phyloP scores from a whole-genome alignment of 352 stramenopile genomes.

The Pythium periplocum region DNA sequence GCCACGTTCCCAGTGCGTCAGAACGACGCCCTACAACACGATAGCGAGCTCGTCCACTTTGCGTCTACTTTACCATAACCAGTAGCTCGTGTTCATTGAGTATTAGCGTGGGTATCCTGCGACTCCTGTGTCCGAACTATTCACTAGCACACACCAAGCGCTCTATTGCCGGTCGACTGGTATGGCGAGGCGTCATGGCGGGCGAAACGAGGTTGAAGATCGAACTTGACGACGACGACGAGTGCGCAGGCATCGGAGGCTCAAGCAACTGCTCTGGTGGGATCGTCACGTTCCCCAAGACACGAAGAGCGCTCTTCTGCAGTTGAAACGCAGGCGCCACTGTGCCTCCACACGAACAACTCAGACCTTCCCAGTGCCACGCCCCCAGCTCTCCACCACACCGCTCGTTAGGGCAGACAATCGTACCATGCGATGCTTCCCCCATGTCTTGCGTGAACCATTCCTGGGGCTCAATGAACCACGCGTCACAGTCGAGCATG shows the following conservation, averaged over 20 bases:
- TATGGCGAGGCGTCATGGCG: no score
- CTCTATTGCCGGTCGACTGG: no score
- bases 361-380: slow-evolving; percentile 9
- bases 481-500: slow-evolving; percentile 2
- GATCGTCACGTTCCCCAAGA: slow-evolving; percentile 39
- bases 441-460: slow-evolving; percentile 11
- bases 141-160: no score
- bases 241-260: no score
- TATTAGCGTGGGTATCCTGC: no score
- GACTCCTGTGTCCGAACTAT: no score
- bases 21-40: slow-evolving; percentile 4
- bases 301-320: slow-evolving; percentile 37
- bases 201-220: no score
- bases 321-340: slow-evolving; percentile 43
- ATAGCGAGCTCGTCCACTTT: slow-evolving; percentile 43
- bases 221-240: no score
- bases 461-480: slow-evolving; percentile 9
- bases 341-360: slow-evolving; percentile 27
- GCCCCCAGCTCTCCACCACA: slow-evolving; percentile 6
- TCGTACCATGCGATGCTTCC: slow-evolving; percentile 1
- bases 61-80: no score
- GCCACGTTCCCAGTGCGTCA: background rate
- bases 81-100: no score
- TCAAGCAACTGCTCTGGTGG: slow-evolving; percentile 2
- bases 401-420: slow-evolving; percentile 12